Conservation (phyloP, 768 basidiomycete species). For the Suillus bovinus region DNA sequence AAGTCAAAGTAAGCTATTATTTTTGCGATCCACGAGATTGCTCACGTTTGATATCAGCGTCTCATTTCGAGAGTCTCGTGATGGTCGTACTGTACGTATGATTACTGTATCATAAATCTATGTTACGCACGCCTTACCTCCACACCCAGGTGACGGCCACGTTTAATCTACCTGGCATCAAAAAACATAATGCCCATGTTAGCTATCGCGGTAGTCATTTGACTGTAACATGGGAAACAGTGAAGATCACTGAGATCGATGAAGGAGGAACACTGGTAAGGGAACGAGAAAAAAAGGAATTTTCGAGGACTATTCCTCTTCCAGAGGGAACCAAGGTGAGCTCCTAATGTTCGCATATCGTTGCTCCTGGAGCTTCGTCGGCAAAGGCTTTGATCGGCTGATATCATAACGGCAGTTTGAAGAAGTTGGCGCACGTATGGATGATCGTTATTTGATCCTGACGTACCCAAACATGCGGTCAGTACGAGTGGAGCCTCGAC, state of each 20-base stretch:
- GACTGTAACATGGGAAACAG: slow-evolving; percentile 65
- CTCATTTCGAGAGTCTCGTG: slow-evolving; percentile 68
- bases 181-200: slow-evolving; percentile 75
- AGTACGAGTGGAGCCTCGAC: slow-evolving; percentile 35
- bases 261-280: slow-evolving; percentile 62
- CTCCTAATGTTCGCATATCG: slow-evolving; percentile 2
- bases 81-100: slow-evolving; percentile 53
- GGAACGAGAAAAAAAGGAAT: slow-evolving; percentile 63
- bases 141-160: slow-evolving; percentile 56
- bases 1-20: slow-evolving; percentile 62
- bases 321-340: slow-evolving; percentile 73
- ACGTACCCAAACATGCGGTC: slow-evolving; percentile 56
- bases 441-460: slow-evolving; percentile 57
- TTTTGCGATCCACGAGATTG: slow-evolving; percentile 9
- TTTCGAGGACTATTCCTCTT: slow-evolving; percentile 66
- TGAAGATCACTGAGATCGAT: slow-evolving; percentile 59
- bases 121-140: slow-evolving; percentile 23
- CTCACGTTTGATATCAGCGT: slow-evolving; percentile 42
- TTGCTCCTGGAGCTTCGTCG: slow-evolving; percentile 1
- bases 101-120: slow-evolving; percentile 16
- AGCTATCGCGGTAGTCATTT: slow-evolving; percentile 65
- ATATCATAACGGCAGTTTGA: slow-evolving; percentile 53
- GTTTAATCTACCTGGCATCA: slow-evolving; percentile 69
- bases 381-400: slow-evolving; percentile 5
- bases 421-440: slow-evolving; percentile 69